Base-by-base conservation (phyloP, 495 filamentous ascomycete genomes). In the Neurospora sp. region DNA sequence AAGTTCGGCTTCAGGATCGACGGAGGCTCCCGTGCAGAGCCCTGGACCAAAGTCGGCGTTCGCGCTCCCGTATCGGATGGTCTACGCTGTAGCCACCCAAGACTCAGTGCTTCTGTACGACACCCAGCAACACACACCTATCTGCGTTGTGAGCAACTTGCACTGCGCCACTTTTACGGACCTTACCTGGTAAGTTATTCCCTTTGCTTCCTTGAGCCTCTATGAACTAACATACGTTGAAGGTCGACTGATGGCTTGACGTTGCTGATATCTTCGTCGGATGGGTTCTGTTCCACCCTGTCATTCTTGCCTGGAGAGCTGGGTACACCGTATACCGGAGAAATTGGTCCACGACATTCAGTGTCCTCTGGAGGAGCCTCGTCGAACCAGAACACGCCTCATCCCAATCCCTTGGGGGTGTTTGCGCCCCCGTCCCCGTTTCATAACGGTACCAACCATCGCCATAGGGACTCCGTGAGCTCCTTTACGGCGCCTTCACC, bases 161-260 rank as follows among this genome's bases (percentile, higher is more conserved):
- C 96, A 99, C 75, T 97, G 93, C 80, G 94, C 96, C 8, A 97
- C 94, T 0, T 99, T 99, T 77, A 98, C 96, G 2, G 96, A 99
- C 82, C 81, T 99, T 73, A 91, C 92, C 31, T 99, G 96, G 96
- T 98, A 87, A 80, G 89, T 82, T 53, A 9, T 70, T 41, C 11
- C 39, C 11, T 35, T 18, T 41, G 10, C 68, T 10, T 70, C 18
- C 11, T 39, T 69, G 71, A 59, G 48, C 48, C 20, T 46, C 14
- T 41, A 59, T 46, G 6, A 44, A 42, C 73, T 83, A 77, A 82
- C 80, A 73, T 74, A 77, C 37, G 20, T n/a, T 73, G n/a, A 74
- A 98, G 94, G 94, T 96, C 96, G 2, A 91, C 86, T 74, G 96
- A 99, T 80, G 96, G 96, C 3, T 85, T 91, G 65, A 98, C 94